Evolutionary conservation across 2,329 filamentous ascomycete species (phyloP), one percentile per base, ranked within the genome.

Genomic region (Knoxdaviesia capensis): DNA sequence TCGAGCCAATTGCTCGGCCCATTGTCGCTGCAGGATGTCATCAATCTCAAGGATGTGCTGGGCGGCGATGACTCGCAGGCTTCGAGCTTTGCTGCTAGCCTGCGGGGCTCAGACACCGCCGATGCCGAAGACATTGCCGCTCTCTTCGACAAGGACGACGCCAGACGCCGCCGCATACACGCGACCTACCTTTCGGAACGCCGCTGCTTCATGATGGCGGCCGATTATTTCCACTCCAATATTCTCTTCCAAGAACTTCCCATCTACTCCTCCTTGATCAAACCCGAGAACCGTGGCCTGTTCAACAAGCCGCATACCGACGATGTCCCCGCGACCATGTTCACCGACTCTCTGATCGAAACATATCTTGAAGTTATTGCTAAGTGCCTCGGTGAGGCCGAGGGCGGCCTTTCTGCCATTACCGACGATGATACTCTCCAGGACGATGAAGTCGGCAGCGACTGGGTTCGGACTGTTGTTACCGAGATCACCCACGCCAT

Each of bases 1-100:
- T 67, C 74, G n/a, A 67, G 68, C 38, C 77, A 86, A 50, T 69
- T 94, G 1, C 65, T 76, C 36, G 71, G 71, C 9, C 74, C 76
- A 1, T 73, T 88, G 44, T 85, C 83, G 1, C 76, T 78, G 39
- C 83, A 90, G 50, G 84, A 92, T 63, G 66, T 76, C 10, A 69
- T 77, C 43, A 86, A 83, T 51, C 61, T 92, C 38, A 77, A 81
- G 51, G 80, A 81, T 51, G 80, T 80, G 10, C 72, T 79, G 8
- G 80, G 79, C 20, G 66, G 74, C 31, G 71, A 70, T 44, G 77
- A 74, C 55, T 58, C 65, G 8, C 68, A 72, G 47, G 64, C 69
- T 54, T 63, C 75, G 48, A 62, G 68, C 53, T 59, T 83, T 53
- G 53, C 73, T 48, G 60, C 70, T 28, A 60, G 71, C 43, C 51